These are phyloP conservation scores for Phytophthora niederhauseri DNA, from an alignment of 352 stramenopile species.

Conservation along the genomic window DNA sequence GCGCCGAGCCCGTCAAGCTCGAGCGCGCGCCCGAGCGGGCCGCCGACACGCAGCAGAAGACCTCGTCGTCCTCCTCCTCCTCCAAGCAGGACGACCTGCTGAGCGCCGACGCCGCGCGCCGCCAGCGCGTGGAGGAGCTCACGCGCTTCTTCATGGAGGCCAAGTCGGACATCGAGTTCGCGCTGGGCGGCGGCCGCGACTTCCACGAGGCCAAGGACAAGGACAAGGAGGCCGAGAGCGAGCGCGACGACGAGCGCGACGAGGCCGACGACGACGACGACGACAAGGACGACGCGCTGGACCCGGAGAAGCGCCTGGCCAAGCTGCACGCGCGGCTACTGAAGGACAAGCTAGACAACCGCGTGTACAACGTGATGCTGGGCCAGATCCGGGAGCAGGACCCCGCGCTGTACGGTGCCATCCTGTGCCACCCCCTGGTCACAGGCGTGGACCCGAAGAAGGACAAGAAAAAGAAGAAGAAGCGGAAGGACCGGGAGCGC, in stretches of 20 bases:
- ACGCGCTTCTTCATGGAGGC: constrained; percentile 92
- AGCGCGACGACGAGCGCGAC: constrained; percentile 69
- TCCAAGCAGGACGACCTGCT: constrained; percentile 72
- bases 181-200: constrained; percentile 68
- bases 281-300: constrained; percentile 42
- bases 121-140: constrained; percentile 86
- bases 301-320: constrained; percentile 55
- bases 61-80: background rate
- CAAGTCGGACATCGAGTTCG: constrained; percentile 91
- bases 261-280: constrained; percentile 65
- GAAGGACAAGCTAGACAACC: constrained; percentile 72
- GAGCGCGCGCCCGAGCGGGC: constrained; percentile 60
- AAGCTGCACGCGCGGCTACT: constrained; percentile 61
- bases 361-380: constrained; percentile 83
- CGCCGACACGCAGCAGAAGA: constrained; percentile 38
- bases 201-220: constrained; percentile 76
- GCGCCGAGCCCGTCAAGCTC: constrained; percentile 76
- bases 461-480: constrained; percentile 89
- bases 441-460: constrained; percentile 79
- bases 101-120: constrained; percentile 72
- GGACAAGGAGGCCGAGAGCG: constrained; percentile 66
- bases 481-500: constrained; percentile 79
- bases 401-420: constrained; percentile 81
- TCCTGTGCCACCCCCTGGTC: constrained; percentile 85
- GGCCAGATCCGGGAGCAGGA: constrained; percentile 79